Conservation (phyloP, 2,329 filamentous ascomycete species). For the Hymenoscyphus albidus region DNA sequence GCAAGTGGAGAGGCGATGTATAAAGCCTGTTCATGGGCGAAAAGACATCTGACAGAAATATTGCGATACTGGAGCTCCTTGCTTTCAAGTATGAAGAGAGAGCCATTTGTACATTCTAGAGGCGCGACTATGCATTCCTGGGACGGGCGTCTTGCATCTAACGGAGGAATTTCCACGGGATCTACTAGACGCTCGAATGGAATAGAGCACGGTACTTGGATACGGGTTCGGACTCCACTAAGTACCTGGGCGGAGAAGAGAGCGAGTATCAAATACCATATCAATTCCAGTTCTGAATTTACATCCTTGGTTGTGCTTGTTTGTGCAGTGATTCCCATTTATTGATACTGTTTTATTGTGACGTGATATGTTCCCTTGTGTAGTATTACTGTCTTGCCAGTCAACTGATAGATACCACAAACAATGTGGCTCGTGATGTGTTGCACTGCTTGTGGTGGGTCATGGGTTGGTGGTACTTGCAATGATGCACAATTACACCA, state of each 20-base stretch:
- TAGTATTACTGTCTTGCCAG: no score
- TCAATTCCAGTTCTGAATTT: background rate
- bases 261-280: background rate
- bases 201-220: background rate
- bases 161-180: background rate
- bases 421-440: no score
- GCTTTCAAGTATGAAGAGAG: background rate
- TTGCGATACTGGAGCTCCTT: background rate
- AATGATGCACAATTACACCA: no score
- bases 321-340: background rate
- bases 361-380: background rate
- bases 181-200: background rate
- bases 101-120: conserved; percentile 8
- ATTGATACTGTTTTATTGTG: background rate
- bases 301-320: background rate
- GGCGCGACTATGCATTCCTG: background rate
- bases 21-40: conserved; percentile 4
- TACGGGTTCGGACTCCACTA: background rate
- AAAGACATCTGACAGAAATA: background rate
- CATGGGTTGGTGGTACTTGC: no score
- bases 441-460: no score
- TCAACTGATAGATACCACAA: no score
- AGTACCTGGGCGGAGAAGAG: background rate
- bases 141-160: background rate
- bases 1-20: conserved; percentile 47